Evolutionary conservation across 805 yeast species (phyloP).

Genomic region (Metschnikowia corniflorae): DNA sequence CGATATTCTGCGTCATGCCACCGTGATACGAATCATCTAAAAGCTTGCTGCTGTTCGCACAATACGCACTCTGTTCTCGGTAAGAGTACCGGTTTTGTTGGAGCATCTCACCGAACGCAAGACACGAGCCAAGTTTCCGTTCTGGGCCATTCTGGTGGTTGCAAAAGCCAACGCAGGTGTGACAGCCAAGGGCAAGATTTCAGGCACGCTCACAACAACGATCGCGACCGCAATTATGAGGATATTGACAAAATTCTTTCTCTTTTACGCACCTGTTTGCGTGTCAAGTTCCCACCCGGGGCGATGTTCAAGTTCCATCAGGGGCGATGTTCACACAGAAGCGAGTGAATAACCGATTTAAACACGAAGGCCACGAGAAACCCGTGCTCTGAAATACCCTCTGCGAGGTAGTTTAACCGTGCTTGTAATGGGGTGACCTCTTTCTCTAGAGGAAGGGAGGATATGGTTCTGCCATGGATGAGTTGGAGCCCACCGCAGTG

Average conservation of each 20-base stretch:
- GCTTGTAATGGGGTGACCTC: constrained; percentile 88
- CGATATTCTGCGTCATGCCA: constrained; percentile 23
- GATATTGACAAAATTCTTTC: constrained; percentile 77
- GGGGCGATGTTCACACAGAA: constrained; percentile 62
- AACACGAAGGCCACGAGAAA: constrained; percentile 78
- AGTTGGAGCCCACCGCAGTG: constrained; percentile 86
- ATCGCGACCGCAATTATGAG: constrained; percentile 89
- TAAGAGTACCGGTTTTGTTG: constrained; percentile 95
- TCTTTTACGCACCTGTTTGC: constrained; percentile 66
- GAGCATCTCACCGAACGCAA: constrained; percentile 89
- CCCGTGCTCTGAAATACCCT: constrained; percentile 91
- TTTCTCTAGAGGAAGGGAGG: constrained; percentile 66
- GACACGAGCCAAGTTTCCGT: constrained; percentile 93
- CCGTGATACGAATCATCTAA: constrained; percentile 45
- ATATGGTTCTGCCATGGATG: constrained; percentile 88
- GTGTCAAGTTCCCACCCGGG: constrained; percentile 43
- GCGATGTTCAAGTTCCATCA: constrained; percentile 45
- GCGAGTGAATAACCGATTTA: constrained; percentile 72
- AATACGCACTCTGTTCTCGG: constrained; percentile 90
- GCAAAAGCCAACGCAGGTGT: constrained; percentile 97
- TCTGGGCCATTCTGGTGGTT: constrained; percentile 95
- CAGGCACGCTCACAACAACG: constrained; percentile 98
- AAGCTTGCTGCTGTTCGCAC: constrained; percentile 40
- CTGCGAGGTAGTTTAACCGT: constrained; percentile 78
- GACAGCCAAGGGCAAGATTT: constrained; percentile 96